Conservation (phyloP, 106 monocot species). For the Dioscorea zingiberensis region DNA sequence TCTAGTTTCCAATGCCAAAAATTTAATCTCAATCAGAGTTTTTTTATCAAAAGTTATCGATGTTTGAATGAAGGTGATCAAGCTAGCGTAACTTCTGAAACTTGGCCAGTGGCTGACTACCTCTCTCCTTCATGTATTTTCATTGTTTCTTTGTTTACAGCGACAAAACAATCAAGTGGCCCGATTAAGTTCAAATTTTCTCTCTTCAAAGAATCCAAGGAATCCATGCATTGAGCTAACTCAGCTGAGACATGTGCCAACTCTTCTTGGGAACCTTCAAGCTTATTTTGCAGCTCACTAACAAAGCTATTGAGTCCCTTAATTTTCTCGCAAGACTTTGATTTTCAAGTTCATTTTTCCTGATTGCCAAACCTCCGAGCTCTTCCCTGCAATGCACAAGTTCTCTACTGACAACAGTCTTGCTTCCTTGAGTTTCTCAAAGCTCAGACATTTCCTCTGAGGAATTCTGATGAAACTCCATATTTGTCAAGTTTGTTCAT, state of each 20-base stretch:
- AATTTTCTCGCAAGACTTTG: slow-evolving; percentile 28
- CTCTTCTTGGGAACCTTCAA: slow-evolving; percentile 34
- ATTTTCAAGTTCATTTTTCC: slow-evolving; percentile 50
- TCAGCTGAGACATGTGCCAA: slow-evolving; percentile 24
- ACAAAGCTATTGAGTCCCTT: slow-evolving; percentile 17
- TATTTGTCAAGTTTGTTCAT: slow-evolving; percentile 28
- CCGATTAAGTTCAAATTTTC: slow-evolving; percentile 52
- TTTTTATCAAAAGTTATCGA: no score
- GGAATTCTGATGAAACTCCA: slow-evolving; percentile 22
- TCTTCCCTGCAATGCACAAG: slow-evolving; percentile 50
- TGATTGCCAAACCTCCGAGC: slow-evolving; percentile 23
- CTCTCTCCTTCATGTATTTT: no score
- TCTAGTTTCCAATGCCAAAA: no score
- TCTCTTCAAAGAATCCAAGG: slow-evolving; percentile 39
- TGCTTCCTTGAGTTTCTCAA: slow-evolving; percentile 33
- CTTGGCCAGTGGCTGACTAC: no score
- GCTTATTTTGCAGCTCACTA: slow-evolving; percentile 23
- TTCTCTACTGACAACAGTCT: slow-evolving; percentile 26
- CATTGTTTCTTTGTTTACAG: no score
- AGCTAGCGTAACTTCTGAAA: no score
- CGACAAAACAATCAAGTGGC: no score
- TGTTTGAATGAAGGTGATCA: no score
- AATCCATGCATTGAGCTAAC: slow-evolving; percentile 34
- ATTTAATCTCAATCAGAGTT: no score
- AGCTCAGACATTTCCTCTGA: slow-evolving; percentile 36